Evolutionary conservation across 139 green algal genomes (phyloP).

Genomic region (Chlorella sorokiniana): DNA sequence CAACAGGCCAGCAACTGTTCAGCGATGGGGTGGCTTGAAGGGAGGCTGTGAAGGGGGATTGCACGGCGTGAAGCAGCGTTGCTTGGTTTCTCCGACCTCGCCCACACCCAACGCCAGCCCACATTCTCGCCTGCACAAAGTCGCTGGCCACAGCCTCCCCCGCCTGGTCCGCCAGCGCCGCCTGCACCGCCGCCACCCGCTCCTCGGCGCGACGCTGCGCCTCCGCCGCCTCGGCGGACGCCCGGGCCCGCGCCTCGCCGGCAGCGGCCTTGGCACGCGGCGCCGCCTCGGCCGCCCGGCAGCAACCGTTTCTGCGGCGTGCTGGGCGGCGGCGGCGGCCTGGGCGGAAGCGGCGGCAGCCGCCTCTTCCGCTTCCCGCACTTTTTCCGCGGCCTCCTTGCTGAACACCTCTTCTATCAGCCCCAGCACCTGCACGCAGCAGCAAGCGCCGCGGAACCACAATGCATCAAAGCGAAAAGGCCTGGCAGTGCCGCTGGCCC

Average conservation of each 20-base stretch:
- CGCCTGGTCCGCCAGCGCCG: conserved; percentile 22
- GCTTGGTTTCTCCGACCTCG: too few species aligned
- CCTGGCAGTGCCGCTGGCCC: too few species aligned
- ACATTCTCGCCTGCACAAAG: conserved; percentile 2
- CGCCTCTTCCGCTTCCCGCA: conserved; percentile 10
- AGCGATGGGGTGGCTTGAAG: too few species aligned
- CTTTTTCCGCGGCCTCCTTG: conserved; percentile 29
- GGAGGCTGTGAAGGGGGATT: too few species aligned
- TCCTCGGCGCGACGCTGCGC: neutral
- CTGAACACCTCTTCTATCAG: conserved; percentile 40
- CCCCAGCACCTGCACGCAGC: conserved; percentile 26
- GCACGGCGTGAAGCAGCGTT: too few species aligned
- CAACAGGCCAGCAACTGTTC: too few species aligned
- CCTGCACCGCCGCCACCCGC: conserved; percentile 13
- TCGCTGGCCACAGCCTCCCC: conserved; percentile 30
- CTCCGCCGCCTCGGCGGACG: neutral
- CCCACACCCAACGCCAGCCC: too few species aligned
- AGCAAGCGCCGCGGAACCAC: too few species aligned
- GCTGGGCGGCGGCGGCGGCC: neutral
- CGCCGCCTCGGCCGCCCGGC: neutral
- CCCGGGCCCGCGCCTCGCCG: neutral
- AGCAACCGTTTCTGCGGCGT: neutral
- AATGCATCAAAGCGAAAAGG: neutral
- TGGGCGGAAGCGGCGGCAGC: neutral
- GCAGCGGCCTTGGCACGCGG: neutral